Conservation (phyloP, 352 stramenopile genomes). For the Thalassiosira exigua region DNA sequence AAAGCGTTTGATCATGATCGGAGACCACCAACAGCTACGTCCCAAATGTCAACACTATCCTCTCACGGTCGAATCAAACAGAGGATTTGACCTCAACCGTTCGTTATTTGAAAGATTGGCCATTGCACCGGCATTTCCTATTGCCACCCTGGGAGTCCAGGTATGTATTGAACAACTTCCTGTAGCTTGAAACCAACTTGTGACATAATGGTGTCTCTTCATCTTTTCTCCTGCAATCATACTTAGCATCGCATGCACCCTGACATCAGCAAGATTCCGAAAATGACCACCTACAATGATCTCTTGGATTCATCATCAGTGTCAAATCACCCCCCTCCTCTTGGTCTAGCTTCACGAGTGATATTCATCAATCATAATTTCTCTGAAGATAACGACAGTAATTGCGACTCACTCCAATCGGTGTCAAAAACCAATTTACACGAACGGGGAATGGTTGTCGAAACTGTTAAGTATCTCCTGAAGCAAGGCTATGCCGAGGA, state of each 20-base stretch:
- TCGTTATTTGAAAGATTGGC: constrained; percentile 86
- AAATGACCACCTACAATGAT: constrained; percentile 20
- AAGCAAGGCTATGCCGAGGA: constrained; percentile 23
- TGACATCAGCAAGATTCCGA: constrained; percentile 30
- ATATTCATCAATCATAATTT: constrained; percentile 33
- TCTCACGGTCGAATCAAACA: constrained; percentile 72
- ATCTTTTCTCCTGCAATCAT: too few species aligned
- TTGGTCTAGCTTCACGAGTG: constrained; percentile 21
- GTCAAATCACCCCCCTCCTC: background rate
- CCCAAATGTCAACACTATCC: constrained; percentile 81
- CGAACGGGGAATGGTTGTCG: constrained; percentile 22
- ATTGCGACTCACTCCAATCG: constrained; percentile 14
- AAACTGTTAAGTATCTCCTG: constrained; percentile 27
- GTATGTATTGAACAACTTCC: too few species aligned
- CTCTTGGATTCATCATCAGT: constrained; percentile 24
- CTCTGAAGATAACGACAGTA: constrained; percentile 18
- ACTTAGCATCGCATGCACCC: constrained; percentile 41
- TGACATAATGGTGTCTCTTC: too few species aligned
- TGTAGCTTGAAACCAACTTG: too few species aligned
- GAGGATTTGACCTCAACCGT: constrained; percentile 80
- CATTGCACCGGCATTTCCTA: background rate
- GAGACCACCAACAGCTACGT: constrained; percentile 87
- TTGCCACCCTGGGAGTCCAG: constrained; percentile 29
- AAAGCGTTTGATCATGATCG: constrained; percentile 87
- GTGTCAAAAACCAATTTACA: constrained; percentile 31